phyloP scores from a whole-genome alignment of 306 rosid genomes.

The Medicago truncatula region MtrunA17r5.0-ANR NC_053047.1:1964501-1965000 shows the following conservation, averaged over 20 bases:
- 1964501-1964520: background rate
- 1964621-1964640: background rate
- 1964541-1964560: background rate
- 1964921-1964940: constrained; percentile 72
- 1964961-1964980: constrained; percentile 94
- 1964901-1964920: constrained; percentile 77
- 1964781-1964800: background rate
- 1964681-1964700: constrained; percentile 99
- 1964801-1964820: constrained; percentile 20
- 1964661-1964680: constrained; percentile 80
- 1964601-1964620: background rate
- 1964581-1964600: background rate
- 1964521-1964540: background rate
- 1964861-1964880: constrained; percentile 74
- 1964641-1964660: constrained; percentile 57
- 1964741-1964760: constrained; percentile 54
- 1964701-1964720: constrained; percentile 89
- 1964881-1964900: constrained; percentile 78
- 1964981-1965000: constrained; percentile 19
- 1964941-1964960: constrained; percentile 72
- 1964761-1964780: constrained; percentile 16
- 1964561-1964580: too few relatives aligned
- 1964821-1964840: constrained; percentile 60
- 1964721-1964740: constrained; percentile 78
- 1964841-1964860: constrained; percentile 86